These are phyloP conservation scores for Flammula alnicola DNA, from an alignment of 1,284 basidiomycete genomes.

Conservation along the genomic window DNA sequence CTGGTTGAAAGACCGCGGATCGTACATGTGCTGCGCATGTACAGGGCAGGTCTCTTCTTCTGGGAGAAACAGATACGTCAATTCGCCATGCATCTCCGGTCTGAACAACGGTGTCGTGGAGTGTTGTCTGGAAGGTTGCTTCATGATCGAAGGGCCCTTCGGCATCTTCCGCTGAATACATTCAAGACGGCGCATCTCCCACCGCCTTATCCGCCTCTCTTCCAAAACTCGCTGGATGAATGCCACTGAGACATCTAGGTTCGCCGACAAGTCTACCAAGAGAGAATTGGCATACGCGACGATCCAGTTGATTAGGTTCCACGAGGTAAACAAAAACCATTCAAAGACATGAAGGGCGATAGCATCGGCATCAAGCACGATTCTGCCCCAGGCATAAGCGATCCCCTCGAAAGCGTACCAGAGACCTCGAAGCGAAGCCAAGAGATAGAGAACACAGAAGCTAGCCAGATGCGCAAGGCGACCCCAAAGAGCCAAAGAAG, in stretches of 20 bases:
- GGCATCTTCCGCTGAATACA: conserved; percentile 4
- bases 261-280: background rate
- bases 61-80: conserved; percentile 15
- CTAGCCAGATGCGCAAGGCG: background rate
- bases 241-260: background rate
- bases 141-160: background rate
- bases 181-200: background rate
- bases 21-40: conserved; percentile 13
- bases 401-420: background rate
- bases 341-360: background rate
- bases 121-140: conserved; percentile 3
- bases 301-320: background rate
- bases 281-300: background rate
- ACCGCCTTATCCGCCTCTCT: background rate
- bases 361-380: background rate
- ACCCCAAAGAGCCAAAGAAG: background rate
- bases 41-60: conserved; percentile 9
- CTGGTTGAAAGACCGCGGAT: conserved; percentile 15
- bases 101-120: conserved; percentile 5
- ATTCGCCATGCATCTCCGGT: background rate
- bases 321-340: background rate
- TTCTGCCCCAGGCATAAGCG: background rate
- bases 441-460: background rate
- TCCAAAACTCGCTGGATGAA: background rate
- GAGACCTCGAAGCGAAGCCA: background rate